These are phyloP conservation scores for Claviceps lovelessii DNA, from an alignment of 2,329 filamentous ascomycete genomes.

Conservation along the genomic window DNA sequence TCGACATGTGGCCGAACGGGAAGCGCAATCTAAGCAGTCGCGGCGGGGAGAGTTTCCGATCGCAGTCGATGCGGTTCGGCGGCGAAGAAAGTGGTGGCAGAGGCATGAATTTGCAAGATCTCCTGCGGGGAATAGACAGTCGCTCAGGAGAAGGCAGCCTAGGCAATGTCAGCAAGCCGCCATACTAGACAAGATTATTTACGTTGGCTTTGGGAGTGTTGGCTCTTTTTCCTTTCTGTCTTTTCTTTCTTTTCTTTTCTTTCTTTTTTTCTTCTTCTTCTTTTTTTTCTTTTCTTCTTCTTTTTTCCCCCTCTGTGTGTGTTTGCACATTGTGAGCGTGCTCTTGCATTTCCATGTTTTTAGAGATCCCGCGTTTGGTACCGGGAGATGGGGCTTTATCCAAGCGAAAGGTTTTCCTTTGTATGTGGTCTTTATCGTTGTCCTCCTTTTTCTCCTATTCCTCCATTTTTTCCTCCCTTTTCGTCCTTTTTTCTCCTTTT, in stretches of 20 bases:
- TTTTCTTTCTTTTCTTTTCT: too few relatives aligned
- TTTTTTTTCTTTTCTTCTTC: neutral
- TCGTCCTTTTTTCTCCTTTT: too few relatives aligned
- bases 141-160: constrained; percentile 30
- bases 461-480: too few relatives aligned
- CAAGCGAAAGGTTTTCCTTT: too few relatives aligned
- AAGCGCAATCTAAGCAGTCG: constrained; percentile 27
- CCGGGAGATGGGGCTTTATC: too few relatives aligned
- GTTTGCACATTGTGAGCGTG: neutral
- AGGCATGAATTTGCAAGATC: constrained; percentile 32
- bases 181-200: constrained; percentile 25
- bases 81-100: constrained; percentile 17
- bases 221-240: too few relatives aligned
- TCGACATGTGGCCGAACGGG: neutral
- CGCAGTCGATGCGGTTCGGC: constrained; percentile 19
- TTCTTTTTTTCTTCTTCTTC: neutral
- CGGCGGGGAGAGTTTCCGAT: constrained; percentile 24
- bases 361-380: too few relatives aligned
- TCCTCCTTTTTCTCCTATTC: too few relatives aligned
- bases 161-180: constrained; percentile 33
- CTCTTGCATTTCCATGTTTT: neutral
- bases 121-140: constrained; percentile 37
- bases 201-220: neutral
- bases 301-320: too few relatives aligned
- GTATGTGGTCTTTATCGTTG: too few relatives aligned